Percentiles rank a stretch among this genome's conserved stretches.
Conservation (phyloP, 2,329 filamentous ascomycete genomes). For the Cadophora sp. region DNA sequence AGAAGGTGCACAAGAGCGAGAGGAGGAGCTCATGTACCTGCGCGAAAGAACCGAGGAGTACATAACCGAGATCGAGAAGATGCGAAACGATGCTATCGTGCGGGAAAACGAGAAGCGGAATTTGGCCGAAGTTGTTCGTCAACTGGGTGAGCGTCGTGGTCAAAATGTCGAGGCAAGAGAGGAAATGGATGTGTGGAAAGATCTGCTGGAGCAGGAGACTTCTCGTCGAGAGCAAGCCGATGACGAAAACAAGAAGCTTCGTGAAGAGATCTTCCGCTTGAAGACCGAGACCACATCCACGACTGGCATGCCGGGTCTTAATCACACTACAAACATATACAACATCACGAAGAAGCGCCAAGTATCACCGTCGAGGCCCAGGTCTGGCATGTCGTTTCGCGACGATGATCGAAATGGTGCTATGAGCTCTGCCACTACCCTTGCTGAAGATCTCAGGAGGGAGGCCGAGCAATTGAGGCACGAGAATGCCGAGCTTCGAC, state of each 20-base stretch:
- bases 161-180: constrained; percentile 60
- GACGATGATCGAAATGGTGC: constrained; percentile 58
- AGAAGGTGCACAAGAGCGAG: constrained; percentile 68
- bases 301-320: constrained; percentile 48
- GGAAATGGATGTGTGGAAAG: constrained; percentile 89
- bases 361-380: constrained; percentile 52
- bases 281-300: constrained; percentile 60
- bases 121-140: constrained; percentile 80
- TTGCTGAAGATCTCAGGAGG: constrained; percentile 76
- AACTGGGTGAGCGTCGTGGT: constrained; percentile 60
- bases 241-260: constrained; percentile 82
- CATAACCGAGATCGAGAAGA: constrained; percentile 80
- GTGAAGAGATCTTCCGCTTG: constrained; percentile 82
- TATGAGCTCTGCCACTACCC: constrained; percentile 66
- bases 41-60: constrained; percentile 87
- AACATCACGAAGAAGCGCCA: constrained; percentile 65
- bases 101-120: constrained; percentile 87
- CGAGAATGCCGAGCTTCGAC: constrained; percentile 89
- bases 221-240: constrained; percentile 88
- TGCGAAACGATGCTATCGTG: constrained; percentile 77
- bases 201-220: constrained; percentile 90
- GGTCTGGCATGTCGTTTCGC: constrained; percentile 53
- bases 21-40: constrained; percentile 86
- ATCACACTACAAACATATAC: constrained; percentile 71
- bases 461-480: constrained; percentile 81